Percentiles rank a stretch among this genome's conserved stretches.
Conservation (phyloP, 78 protist genomes). For the Bigelowiella natans region DNA sequence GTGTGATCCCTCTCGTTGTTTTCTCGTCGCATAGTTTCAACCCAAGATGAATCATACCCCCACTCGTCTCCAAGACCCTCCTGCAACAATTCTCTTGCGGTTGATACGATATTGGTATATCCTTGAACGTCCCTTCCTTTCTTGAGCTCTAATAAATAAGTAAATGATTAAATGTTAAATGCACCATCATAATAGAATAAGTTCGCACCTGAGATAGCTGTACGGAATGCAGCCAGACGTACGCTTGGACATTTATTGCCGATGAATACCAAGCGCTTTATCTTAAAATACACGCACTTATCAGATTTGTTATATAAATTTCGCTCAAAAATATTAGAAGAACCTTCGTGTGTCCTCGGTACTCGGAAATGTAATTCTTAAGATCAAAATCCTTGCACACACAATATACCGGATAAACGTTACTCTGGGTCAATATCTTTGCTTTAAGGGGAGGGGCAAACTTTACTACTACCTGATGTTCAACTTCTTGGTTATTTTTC, state of each 20-base stretch:
- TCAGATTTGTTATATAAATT: background rate
- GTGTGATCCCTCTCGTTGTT: background rate
- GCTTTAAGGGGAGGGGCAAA: too few species aligned
- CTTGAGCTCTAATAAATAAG: background rate
- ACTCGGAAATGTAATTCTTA: background rate
- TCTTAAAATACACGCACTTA: background rate
- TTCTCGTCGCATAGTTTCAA: background rate
- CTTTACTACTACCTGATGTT: too few species aligned
- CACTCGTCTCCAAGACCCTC: background rate
- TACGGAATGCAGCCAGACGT: background rate
- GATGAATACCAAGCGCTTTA: background rate
- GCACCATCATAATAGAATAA: too few species aligned
- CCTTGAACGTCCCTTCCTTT: background rate
- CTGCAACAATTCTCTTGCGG: background rate
- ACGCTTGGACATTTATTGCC: background rate
- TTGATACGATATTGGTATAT: background rate
- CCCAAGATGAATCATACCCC: background rate
- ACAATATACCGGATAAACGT: too few species aligned
- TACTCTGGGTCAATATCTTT: too few species aligned
- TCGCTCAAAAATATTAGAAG: background rate
- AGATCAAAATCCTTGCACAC: too few species aligned
- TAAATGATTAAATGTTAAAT: too few species aligned
- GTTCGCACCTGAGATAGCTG: background rate
- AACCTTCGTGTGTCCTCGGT: background rate
- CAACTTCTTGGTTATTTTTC: too few species aligned